These are phyloP conservation scores for Aspergillus fumigatiaffinis DNA, from an alignment of 2,329 filamentous ascomycete species.

Conservation along the genomic window DNA sequence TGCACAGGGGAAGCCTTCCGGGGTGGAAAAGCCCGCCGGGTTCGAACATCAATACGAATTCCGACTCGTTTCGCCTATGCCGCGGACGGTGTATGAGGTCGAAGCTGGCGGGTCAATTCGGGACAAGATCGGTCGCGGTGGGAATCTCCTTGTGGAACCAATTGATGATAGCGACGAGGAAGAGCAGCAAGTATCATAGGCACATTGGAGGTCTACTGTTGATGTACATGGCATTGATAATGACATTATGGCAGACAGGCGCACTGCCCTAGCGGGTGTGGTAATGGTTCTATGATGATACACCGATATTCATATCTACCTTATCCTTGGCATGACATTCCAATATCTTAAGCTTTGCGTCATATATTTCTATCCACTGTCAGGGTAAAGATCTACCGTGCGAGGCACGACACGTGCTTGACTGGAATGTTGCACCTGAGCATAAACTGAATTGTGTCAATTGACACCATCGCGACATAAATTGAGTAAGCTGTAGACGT, in stretches of 20 bases:
- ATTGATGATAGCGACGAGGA: conserved; percentile 53
- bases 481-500: not conserved
- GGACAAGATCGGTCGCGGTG: conserved; percentile 73
- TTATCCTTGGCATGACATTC: not conserved
- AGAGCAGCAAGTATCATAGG: conserved; percentile 10
- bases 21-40: conserved; percentile 53
- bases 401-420: not conserved
- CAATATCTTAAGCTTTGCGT: no score
- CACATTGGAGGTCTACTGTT: not conserved
- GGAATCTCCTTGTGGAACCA: conserved; percentile 84
- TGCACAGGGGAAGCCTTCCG: conserved; percentile 28
- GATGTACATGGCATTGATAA: not conserved
- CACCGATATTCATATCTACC: not conserved
- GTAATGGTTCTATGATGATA: not conserved
- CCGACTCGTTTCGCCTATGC: conserved; percentile 78
- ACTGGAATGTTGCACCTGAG: not conserved
- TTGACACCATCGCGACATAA: not conserved
- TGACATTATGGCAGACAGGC: not conserved
- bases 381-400: not conserved
- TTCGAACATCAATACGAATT: conserved; percentile 86
- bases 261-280: not conserved
- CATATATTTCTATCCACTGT: no score
- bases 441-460: not conserved
- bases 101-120: conserved; percentile 62
- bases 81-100: conserved; percentile 73